A percentile compares a stretch with the other conserved stretches of the same genome.
Evolutionary conservation across 2,329 filamentous ascomycete species (phyloP).

Genomic region (Phyllachora maydis): DNA sequence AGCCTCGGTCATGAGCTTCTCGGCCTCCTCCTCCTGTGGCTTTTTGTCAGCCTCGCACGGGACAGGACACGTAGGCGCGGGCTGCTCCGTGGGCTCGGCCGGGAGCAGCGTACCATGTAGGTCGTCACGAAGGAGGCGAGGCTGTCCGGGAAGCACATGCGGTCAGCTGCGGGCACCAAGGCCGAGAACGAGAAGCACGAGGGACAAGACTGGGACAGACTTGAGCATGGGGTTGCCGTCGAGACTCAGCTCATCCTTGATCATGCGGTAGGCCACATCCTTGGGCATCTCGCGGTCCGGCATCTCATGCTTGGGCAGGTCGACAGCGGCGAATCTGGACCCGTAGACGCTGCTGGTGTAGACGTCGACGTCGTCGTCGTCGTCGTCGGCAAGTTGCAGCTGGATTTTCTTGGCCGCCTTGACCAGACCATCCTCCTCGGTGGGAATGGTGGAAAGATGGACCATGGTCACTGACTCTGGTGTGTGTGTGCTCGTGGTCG

Average conservation of each 20-base stretch:
- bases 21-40: slow-evolving; percentile 67
- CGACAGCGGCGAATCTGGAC: slow-evolving; percentile 59
- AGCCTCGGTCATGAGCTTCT: slow-evolving; percentile 84
- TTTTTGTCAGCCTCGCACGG: slow-evolving; percentile 2
- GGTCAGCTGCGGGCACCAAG: too few relatives aligned
- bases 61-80: slow-evolving; percentile 2
- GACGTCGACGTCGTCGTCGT: too few relatives aligned
- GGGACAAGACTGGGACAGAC: slow-evolving; percentile 28
- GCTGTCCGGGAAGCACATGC: too few relatives aligned
- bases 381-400: slow-evolving; percentile 26
- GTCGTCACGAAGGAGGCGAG: slow-evolving; percentile 88
- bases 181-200: not conserved
- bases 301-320: slow-evolving; percentile 71
- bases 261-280: slow-evolving; percentile 89
- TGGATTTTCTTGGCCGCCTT: slow-evolving; percentile 19
- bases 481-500: too few relatives aligned
- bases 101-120: slow-evolving; percentile 50
- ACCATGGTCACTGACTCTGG: slow-evolving; percentile 19
- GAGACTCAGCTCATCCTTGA: slow-evolving; percentile 81
- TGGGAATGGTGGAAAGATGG: slow-evolving; percentile 23
- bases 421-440: slow-evolving; percentile 11
- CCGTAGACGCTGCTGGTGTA: slow-evolving; percentile 75
- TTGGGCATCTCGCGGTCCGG: slow-evolving; percentile 78
- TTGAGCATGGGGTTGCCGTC: slow-evolving; percentile 83
- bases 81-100: slow-evolving; percentile 1